Base-by-base conservation (phyloP, 2,329 filamentous ascomycete genomes). In the Botryosphaeria dothidea region DNA sequence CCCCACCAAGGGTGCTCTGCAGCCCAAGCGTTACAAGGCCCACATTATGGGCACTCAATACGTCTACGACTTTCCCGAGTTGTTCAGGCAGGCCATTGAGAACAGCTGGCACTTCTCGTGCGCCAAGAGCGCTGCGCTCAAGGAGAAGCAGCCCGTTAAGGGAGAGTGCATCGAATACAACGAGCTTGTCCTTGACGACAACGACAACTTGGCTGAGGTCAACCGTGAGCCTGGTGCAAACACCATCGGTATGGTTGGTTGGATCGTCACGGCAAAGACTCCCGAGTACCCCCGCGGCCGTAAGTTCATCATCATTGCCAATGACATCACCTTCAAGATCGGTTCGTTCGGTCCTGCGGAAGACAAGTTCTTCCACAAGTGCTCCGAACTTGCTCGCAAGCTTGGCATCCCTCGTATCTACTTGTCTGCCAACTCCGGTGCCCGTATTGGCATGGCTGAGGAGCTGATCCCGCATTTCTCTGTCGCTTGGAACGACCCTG, bases 251-350 rank as follows among this genome's bases (percentile, higher is more conserved):
- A 99, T 99, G 95, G 94, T 99, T 64, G 95, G 93, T 70, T 99
- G 95, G 95, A 87, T 98, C 70, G 90, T 98, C 77, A 96, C 92
- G 67, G 95, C 93, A 17, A 92, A 89, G 77, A 98, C 95, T 1
- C 95, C 95, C 9, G 95, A 99, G 80, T 99, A 99, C 77, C 94
- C 95, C 66, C 86, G 88, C 69, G 95, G 95, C 66, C 88, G 95
- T 71, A 92, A 92, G 75, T 97, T 98, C 81, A 89, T 99, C 76
- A 92, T 99, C 69, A 90, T 99, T 68, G 93, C 95, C 85, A 99
- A 99, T 85, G 95, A 99, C 76, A 99, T 99, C 78, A 99, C 95
- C 19, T 98, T 92, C 86, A 96, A 96, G 85, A 99, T 98, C 77
- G 95, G 95, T 74, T 97, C 92, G 1, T 99, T 99, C 77, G 95